Evolutionary conservation across 352 stramenopile genomes (phyloP), one percentile per base, ranked within the genome.

Genomic region (Pythium periplocum): DNA sequence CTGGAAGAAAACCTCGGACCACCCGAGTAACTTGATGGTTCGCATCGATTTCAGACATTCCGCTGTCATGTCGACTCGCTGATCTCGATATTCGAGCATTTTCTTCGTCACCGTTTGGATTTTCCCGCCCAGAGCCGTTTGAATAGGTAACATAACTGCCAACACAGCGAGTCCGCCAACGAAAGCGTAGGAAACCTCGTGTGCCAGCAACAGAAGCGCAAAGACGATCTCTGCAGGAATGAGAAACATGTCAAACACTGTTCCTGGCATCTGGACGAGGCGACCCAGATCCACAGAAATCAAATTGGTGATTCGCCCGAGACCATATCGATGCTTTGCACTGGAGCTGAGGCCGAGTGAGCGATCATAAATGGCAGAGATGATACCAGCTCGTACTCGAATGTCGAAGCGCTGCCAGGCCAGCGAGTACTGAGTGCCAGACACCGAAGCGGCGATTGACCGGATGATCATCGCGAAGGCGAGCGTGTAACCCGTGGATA

Each of bases 181-280:
- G 50, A 96, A 96, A 2, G 88, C 87, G 44, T 90, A 88, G 17
- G 83, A 88, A 6, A 96, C 80, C 26, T 90, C 85, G 2, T 78
- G 64, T 11, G 75, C 80, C 6, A 96, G 66, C 47, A 95, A 49
- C 4, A 81, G 47, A 26, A 95, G 73, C 12, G 87, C 86, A 1
- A 96, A 68, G 0, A 68, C 53, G 38, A 95, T 90, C 63, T 94
- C 78, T 1, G 66, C 42, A 4, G 83, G 83, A 42, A 94, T 87
- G 32, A 94, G 35, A 30, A 91, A 72, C 66, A 91, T 73, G 50
- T 94, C 79, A 37, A 94, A 94, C n/a, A 91, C 35, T 2, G 69
- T 78, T 4, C 68, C 68, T 0, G 83, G 78, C 69, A 94, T 86
- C 0, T 78, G 71, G 33, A 92, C 68, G 6, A 94, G 67, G 3